Percentiles rank a stretch among this genome's conserved stretches.
Evolutionary conservation across 441 rosid species (phyloP).

Genomic region (Erodium moschatum): DNA sequence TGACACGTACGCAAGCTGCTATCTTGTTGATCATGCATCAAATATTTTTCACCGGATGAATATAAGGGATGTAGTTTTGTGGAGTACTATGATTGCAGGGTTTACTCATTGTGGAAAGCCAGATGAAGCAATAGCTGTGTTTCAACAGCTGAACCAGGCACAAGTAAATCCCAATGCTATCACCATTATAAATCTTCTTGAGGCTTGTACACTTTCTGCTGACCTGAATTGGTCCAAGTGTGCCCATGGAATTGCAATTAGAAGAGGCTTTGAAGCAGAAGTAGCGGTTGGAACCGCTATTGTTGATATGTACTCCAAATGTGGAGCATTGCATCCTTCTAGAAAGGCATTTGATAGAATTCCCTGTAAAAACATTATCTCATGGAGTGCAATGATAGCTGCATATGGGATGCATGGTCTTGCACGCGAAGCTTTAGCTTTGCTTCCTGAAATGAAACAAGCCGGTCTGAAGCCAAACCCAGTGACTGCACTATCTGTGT

Average conservation of each 20-base stretch:
- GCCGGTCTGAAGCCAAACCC: not conserved
- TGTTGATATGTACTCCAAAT: slow-evolving; percentile 2
- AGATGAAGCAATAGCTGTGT: slow-evolving; percentile 37
- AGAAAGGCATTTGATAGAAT: slow-evolving; percentile 39
- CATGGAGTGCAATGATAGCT: slow-evolving; percentile 55
- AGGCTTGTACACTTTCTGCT: slow-evolving; percentile 43
- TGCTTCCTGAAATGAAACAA: slow-evolving; percentile 24
- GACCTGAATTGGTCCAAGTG: slow-evolving; percentile 39
- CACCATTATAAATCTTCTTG: slow-evolving; percentile 37
- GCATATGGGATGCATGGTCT: slow-evolving; percentile 46
- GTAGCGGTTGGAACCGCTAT: not conserved
- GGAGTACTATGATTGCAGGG: slow-evolving; percentile 55
- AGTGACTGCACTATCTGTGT: not conserved
- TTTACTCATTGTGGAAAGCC: slow-evolving; percentile 36
- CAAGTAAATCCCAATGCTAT: slow-evolving; percentile 28
- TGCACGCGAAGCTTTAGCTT: slow-evolving; percentile 38
- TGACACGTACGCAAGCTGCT: slow-evolving; percentile 49
- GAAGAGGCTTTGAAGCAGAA: slow-evolving; percentile 1
- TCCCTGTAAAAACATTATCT: slow-evolving; percentile 27
- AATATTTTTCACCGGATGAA: slow-evolving; percentile 26
- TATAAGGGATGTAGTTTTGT: slow-evolving; percentile 39
- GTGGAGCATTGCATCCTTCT: not conserved
- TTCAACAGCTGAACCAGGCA: slow-evolving; percentile 29
- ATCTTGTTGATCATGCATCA: slow-evolving; percentile 31
- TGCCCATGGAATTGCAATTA: slow-evolving; percentile 16